These are phyloP conservation scores for Micromonas pusilla DNA, from an alignment of 139 green algal genomes.

Conservation along the genomic window DNA sequence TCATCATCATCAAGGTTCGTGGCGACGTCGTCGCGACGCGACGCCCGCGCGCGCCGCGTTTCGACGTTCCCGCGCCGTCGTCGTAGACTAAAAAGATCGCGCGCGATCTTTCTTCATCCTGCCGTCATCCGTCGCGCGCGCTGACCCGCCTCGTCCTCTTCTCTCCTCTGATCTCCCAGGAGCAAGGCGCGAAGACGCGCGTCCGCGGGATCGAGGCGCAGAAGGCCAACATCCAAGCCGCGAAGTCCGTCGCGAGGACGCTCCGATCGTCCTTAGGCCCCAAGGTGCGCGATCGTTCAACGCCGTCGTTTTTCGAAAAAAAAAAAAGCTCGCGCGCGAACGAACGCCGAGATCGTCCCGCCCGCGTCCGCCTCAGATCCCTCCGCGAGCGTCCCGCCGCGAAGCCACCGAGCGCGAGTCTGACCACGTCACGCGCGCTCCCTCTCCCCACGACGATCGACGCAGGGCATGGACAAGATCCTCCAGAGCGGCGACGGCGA, in stretches of 20 bases:
- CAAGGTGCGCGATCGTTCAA: slow-evolving; percentile 29
- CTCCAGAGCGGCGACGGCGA: slow-evolving; percentile 93
- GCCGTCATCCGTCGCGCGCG: too few relatives aligned
- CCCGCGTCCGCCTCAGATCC: too few relatives aligned
- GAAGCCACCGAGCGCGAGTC: neutral
- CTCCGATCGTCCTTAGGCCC: slow-evolving; percentile 45
- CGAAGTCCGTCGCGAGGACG: slow-evolving; percentile 76
- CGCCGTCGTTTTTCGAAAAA: slow-evolving; percentile 55
- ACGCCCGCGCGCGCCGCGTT: too few relatives aligned
- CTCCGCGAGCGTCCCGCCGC: neutral
- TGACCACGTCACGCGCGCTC: neutral
- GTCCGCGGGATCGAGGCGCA: slow-evolving; percentile 86
- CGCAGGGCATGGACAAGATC: slow-evolving; percentile 99
- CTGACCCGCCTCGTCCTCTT: neutral
- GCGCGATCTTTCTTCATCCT: neutral
- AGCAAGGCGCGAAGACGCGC: slow-evolving; percentile 83
- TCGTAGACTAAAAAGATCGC: neutral
- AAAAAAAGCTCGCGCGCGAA: too few relatives aligned
- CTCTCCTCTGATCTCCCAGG: slow-evolving; percentile 43
- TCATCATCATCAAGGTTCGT: slow-evolving; percentile 88
- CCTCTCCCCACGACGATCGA: neutral
- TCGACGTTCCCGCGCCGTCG: neutral
- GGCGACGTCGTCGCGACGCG: neutral
- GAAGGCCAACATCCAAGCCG: slow-evolving; percentile 85
- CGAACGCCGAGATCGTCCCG: too few relatives aligned